phyloP scores from a whole-genome alignment of 139 green algal species.

The Medakamo hakoo region DNA sequence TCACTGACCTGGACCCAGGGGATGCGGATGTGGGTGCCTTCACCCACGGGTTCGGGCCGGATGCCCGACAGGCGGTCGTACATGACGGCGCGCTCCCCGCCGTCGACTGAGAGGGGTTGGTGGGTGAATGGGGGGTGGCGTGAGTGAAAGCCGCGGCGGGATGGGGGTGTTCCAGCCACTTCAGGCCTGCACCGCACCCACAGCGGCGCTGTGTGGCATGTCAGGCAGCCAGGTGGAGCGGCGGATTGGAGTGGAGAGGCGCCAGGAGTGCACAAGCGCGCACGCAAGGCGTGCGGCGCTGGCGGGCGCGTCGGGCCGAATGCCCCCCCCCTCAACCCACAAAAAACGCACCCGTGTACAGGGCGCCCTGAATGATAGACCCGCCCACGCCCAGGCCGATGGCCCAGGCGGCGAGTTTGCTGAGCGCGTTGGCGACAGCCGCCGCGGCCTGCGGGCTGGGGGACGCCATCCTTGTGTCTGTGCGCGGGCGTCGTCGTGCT shows the following conservation, averaged over 20 bases:
- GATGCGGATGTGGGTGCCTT: constrained; percentile 87
- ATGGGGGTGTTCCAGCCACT: no score
- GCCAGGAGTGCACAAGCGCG: neutral
- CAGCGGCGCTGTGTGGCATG: no score
- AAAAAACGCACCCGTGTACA: constrained; percentile 70
- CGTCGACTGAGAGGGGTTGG: constrained; percentile 64
- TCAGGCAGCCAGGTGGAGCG: no score
- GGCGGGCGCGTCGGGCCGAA: no score
- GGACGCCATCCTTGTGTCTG: neutral
- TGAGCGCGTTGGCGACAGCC: constrained; percentile 37
- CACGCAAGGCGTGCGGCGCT: neutral
- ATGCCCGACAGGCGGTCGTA: constrained; percentile 91
- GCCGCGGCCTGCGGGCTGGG: constrained; percentile 21
- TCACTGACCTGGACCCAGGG: constrained; percentile 87
- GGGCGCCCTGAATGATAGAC: constrained; percentile 47
- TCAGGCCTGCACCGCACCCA: no score
- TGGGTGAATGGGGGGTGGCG: neutral
- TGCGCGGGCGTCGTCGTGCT: neutral
- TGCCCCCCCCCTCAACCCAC: no score
- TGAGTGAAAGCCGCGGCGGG: neutral
- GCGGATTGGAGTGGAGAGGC: neutral
- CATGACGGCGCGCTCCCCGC: constrained; percentile 89
- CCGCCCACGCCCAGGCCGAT: constrained; percentile 56
- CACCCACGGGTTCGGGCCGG: constrained; percentile 49
- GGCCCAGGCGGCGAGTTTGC: constrained; percentile 58